These are phyloP conservation scores for Paecilomyces fulvus DNA, from an alignment of 2,329 filamentous ascomycete species.

Conservation along the genomic window DNA sequence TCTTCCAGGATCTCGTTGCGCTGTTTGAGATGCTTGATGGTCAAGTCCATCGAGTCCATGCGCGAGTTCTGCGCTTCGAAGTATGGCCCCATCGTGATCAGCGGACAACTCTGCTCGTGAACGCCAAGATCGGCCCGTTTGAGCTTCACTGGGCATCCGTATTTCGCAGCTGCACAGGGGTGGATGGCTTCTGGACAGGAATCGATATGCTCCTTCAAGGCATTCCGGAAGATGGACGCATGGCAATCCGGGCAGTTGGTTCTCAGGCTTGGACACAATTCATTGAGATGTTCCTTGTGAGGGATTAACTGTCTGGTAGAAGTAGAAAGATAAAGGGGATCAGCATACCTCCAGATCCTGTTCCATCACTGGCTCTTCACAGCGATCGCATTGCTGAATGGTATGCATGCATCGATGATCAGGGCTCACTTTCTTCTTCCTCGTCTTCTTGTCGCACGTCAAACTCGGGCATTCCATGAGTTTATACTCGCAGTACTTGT, in stretches of 20 bases:
- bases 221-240: slow-evolving; percentile 21
- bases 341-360: slow-evolving; percentile 43
- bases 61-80: slow-evolving; percentile 36
- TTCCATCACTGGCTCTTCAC: slow-evolving; percentile 45
- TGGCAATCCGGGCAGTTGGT: slow-evolving; percentile 31
- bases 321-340: background rate
- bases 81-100: slow-evolving; percentile 40
- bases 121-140: slow-evolving; percentile 29
- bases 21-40: slow-evolving; percentile 36
- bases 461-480: slow-evolving; percentile 44
- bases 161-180: slow-evolving; percentile 31
- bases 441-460: slow-evolving; percentile 44
- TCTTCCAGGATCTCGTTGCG: slow-evolving; percentile 41
- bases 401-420: slow-evolving; percentile 46
- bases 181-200: slow-evolving; percentile 28
- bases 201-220: slow-evolving; percentile 28
- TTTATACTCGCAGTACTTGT: slow-evolving; percentile 51
- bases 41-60: slow-evolving; percentile 36
- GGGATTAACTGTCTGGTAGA: slow-evolving; percentile 3
- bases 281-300: slow-evolving; percentile 25
- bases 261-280: slow-evolving; percentile 29
- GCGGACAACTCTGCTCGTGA: slow-evolving; percentile 43
- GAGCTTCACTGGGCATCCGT: slow-evolving; percentile 34
- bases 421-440: slow-evolving; percentile 46
- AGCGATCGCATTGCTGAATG: slow-evolving; percentile 44